A percentile compares a stretch with the other conserved stretches of the same genome.
Evolutionary conservation across 73 alveolate genomes (phyloP).

Genomic region (Halteria grandinella): DNA sequence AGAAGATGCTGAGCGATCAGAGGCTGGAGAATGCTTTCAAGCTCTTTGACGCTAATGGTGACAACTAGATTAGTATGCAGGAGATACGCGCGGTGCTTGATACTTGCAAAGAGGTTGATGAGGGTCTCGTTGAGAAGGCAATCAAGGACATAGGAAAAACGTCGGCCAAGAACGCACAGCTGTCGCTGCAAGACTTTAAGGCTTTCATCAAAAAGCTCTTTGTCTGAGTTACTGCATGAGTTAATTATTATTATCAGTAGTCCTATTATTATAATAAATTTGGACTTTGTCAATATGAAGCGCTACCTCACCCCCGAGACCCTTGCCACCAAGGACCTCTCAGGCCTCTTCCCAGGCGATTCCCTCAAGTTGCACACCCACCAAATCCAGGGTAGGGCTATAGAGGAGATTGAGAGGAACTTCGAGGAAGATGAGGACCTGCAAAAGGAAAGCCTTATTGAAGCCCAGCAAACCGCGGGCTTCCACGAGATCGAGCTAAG

Average conservation of each 20-base stretch:
- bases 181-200: constrained; percentile 33
- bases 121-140: constrained; percentile 75
- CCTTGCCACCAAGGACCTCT: too few relatives aligned
- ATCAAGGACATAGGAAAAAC: too few relatives aligned
- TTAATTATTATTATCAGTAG: too few relatives aligned
- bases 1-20: constrained; percentile 75
- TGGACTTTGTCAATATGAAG: too few relatives aligned
- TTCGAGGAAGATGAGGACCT: constrained; percentile 57
- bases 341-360: too few relatives aligned
- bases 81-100: constrained; percentile 81
- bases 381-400: too few relatives aligned
- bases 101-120: constrained; percentile 71
- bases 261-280: too few relatives aligned
- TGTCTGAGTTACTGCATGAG: too few relatives aligned
- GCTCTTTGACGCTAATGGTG: constrained; percentile 71
- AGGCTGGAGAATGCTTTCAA: constrained; percentile 82
- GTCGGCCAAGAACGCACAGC: constrained; percentile 79
- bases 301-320: too few relatives aligned
- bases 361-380: too few relatives aligned
- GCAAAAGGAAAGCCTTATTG: constrained; percentile 27
- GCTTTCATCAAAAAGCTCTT: constrained; percentile 11
- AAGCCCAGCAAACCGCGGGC: constrained; percentile 62
- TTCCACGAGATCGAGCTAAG: constrained; percentile 59
- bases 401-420: too few relatives aligned
- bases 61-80: constrained; percentile 55